A percentile compares a stretch with the other conserved stretches of the same genome.
Evolutionary conservation across 305 asterid genomes (phyloP).

Genomic region (Rubia balearica): DNA sequence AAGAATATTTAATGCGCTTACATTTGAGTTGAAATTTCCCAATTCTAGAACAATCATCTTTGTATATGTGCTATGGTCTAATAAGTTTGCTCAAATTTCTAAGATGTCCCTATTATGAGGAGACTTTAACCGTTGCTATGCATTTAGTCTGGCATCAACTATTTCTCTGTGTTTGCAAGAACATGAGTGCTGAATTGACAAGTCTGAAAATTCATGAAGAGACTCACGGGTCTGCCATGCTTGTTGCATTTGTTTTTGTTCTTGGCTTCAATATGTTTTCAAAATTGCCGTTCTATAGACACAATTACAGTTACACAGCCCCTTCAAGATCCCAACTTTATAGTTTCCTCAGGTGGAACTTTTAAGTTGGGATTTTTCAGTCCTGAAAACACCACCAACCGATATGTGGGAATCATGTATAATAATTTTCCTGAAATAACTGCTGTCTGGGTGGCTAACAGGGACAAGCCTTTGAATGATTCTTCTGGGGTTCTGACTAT

Average conservation of each 20-base stretch:
- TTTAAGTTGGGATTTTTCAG: background rate
- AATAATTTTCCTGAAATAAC: background rate
- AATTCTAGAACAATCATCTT: background rate
- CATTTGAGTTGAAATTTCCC: background rate
- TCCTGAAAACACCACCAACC: background rate
- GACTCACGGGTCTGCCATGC: background rate
- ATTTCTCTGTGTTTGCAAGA: background rate
- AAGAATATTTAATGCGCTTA: too few species aligned
- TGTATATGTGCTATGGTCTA: background rate
- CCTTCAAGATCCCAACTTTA: background rate
- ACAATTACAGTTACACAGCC: background rate
- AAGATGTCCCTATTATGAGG: background rate
- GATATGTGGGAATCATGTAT: background rate
- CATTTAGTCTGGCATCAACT: background rate
- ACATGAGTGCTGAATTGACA: background rate
- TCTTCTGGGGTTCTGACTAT: background rate
- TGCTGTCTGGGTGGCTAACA: background rate
- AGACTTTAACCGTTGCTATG: background rate
- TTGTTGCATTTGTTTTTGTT: background rate
- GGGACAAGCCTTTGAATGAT: background rate
- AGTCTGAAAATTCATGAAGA: too few species aligned
- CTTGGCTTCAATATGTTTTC: background rate
- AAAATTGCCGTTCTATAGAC: constrained; percentile 16
- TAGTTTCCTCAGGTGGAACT: background rate
- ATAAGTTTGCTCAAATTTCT: background rate